A percentile compares a stretch with the other conserved stretches of the same genome.
Conservation (phyloP, 768 basidiomycete species). For the Psilocybe cyanescens region DNA sequence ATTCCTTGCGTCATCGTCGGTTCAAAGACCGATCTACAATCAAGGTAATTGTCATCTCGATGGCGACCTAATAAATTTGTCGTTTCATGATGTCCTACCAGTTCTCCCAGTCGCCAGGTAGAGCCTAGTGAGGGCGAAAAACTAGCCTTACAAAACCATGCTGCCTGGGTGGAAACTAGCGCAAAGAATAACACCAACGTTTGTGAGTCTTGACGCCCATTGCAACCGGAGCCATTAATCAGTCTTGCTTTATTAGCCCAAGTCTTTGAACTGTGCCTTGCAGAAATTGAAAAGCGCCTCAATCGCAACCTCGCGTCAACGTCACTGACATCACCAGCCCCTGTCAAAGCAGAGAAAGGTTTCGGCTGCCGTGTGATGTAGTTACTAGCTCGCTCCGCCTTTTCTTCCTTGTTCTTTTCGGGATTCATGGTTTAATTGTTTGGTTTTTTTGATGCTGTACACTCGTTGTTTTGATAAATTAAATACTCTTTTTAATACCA, state of each 20-base stretch:
- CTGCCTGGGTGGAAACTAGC: conserved; percentile 86
- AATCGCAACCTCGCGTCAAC: conserved; percentile 36
- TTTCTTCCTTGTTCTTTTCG: not conserved
- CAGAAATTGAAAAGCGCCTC: conserved; percentile 75
- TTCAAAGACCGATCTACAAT: conserved; percentile 80
- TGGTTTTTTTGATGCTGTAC: not conserved
- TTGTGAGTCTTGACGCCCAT: conserved; percentile 52
- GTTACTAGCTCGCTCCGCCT: not conserved
- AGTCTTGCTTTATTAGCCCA: conserved; percentile 44
- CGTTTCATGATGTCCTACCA: conserved; percentile 19
- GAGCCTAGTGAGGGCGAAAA: conserved; percentile 65
- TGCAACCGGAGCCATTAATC: not conserved
- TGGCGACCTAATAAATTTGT: conserved; percentile 17
- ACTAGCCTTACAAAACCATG: conserved; percentile 68
- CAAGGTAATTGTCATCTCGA: conserved; percentile 54
- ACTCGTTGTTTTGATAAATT: not conserved
- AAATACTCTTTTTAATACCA: not conserved
- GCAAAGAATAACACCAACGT: conserved; percentile 84
- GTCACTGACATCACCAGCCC: conserved; percentile 29
- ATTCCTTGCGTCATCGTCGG: conserved; percentile 94
- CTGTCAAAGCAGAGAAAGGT: conserved; percentile 35
- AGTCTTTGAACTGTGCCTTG: conserved; percentile 83
- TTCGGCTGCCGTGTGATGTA: conserved; percentile 57
- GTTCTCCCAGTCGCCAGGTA: conserved; percentile 62
- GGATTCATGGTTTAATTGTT: not conserved